Evolutionary conservation across 352 stramenopile genomes (phyloP).

Genomic region (Pythium utonaiense): DNA sequence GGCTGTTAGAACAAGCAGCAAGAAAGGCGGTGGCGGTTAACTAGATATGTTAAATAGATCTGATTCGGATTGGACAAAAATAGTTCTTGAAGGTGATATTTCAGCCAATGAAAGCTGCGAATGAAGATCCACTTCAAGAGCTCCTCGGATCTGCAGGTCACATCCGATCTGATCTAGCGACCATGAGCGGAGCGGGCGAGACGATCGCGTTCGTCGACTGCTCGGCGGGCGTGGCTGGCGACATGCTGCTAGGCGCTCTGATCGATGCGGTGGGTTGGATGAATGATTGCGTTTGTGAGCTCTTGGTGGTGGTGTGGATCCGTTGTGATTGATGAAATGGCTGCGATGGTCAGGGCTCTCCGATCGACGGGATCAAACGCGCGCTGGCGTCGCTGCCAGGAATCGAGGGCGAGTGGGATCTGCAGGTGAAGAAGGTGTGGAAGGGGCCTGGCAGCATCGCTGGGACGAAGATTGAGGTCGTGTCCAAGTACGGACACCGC

Average conservation of each 20-base stretch:
- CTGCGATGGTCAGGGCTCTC: slow-evolving; percentile 43
- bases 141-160: neutral
- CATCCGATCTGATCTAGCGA: no score
- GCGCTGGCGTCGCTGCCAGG: slow-evolving; percentile 53
- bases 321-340: slow-evolving; percentile 1
- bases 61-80: slow-evolving; percentile 14
- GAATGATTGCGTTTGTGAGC: neutral
- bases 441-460: slow-evolving; percentile 88
- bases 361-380: slow-evolving; percentile 49
- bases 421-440: slow-evolving; percentile 68
- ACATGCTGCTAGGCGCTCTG: slow-evolving; percentile 89
- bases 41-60: slow-evolving; percentile 16
- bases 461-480: slow-evolving; percentile 85
- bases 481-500: slow-evolving; percentile 84
- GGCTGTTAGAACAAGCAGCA: slow-evolving; percentile 31
- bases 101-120: slow-evolving; percentile 12
- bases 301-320: neutral
- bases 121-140: neutral
- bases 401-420: slow-evolving; percentile 85
- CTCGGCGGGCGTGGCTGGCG: slow-evolving; percentile 85
- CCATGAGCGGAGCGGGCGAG: neutral
- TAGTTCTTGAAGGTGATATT: neutral
- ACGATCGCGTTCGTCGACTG: slow-evolving; percentile 87
- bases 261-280: slow-evolving; percentile 71
- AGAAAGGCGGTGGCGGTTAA: neutral